Evolutionary conservation across 495 filamentous ascomycete species (phyloP), one percentile per base, ranked within the genome.

Genomic region (Tuber indicum): DNA sequence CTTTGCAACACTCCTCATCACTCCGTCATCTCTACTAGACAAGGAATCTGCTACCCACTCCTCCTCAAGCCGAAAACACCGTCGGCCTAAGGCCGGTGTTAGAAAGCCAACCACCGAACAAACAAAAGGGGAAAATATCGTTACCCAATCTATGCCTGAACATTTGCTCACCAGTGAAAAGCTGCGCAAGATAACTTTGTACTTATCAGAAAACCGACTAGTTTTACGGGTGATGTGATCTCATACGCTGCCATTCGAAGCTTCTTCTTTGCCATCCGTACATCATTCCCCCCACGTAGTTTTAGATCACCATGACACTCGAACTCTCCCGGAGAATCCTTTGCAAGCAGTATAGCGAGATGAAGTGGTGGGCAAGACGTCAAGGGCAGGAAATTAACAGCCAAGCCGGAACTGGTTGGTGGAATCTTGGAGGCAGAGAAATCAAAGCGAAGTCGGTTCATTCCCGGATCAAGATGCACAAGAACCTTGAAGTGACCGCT

Each of bases 401-500:
- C 86, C 72, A 89, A 86, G 70, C 88, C 86, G 21, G 86, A 84
- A 81, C 85, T 90, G 75, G 85, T 86, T 10, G 88, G 84, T 6
- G 88, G 88, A 21, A 90, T 83, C 79, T 91, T 92, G 58, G 91
- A 87, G 0, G 89, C 90, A 41, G 85, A 86, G 82, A 92, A 93
- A 77, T 92, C 90, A 74, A 93, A 88, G 44, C 91, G 89, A 26
- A 94, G 79, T 47, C 88, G 88, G 84, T 94, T 94, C 32, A 89
- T 89, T 14, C 92, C 92, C 2, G 92, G 91, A 44, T 89, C 86
- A 26, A 94, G 87, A 82, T 93, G 87, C 19, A 93, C 87, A 45
- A 94, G 87, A 58, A 88, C 89, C 84, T 94, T 94, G 86, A 94
- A 94, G 82, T 92, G 87, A 8, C 91, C 92, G 71, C 90, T 89